Evolutionary conservation across 768 basidiomycete genomes (phyloP), one percentile per base, ranked within the genome.

Genomic region (Mycena galopus): DNA sequence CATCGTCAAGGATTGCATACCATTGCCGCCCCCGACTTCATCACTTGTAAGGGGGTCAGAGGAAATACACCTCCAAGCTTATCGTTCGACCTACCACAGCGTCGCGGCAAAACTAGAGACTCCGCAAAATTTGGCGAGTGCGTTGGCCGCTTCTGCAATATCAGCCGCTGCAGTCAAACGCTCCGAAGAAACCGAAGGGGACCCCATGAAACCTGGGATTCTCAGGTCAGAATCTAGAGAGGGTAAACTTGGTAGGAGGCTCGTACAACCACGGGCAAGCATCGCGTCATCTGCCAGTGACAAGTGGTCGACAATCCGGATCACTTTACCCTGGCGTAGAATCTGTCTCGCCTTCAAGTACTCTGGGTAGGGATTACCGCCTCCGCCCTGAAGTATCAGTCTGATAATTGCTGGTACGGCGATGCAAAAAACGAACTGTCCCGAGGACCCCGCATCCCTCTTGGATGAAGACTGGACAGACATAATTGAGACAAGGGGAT

Each of bases 371-470:
- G 91, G 88, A 3, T 87, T 85, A 9, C 91, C 91, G 3, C 91
- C 91, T 32, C 91, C 91, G 3, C 91, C 91, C 81, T 82, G 63
- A 17, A 50, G 33, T 32, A 63, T 53, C 4, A 62, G 32, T 51
- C 25, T 27, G 8, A n/a, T 11, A 27, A n/a, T 21, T 8, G 1
- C 11, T 16, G 1, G 19, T 12, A 67, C 29, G 23, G 7, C 53
- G 42, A 32, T 60, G 9, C 17, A 55, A 25, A 42, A 4, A 58
- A 33, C 71, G 16, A 33, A 81, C 82, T 21, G 86, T 88, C 0
- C 91, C 91, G 2, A 92, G 82, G 47, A 92, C 83, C 47, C 88
- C 89, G 63, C 90, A 91, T 33, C 91, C 91, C 64, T 89, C 88
- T 29, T 89, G 86, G 56, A 92, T 88, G 83, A 89, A 92, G 65